Evolutionary conservation across 2,329 filamentous ascomycete genomes (phyloP), one percentile per base, ranked within the genome.

Genomic region (Alternaria tenuissima): DNA sequence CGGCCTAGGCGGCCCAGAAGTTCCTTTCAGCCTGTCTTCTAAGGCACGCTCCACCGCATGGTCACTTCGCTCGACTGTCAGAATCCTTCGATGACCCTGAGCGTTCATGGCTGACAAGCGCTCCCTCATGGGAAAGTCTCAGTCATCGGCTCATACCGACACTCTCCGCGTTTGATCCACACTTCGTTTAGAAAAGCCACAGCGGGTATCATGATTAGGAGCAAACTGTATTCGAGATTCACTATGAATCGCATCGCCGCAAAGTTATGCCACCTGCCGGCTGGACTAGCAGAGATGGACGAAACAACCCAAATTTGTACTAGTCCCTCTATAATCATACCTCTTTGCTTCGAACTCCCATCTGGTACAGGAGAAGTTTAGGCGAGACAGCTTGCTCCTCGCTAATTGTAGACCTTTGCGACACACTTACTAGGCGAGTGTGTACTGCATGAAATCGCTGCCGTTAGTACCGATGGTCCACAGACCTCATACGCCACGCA

Each of bases 401-500:
- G 62, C 61, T 63, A 62, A 59, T 61, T 54, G 59, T 57, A 65
- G 52, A 36, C 57, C 61, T 57, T 57, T 61, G 63, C 69, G 66
- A 63, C 55, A 65, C 61, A 62, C 39, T 62, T 63, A 64, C 52
- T 49, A 54, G 54, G 62, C 59, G 58, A 47, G 52, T 48, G 56
- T 41, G 56, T 61, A 53, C 57, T 66, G 64, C 62, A 69, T 74
- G 52, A 65, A 63, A 26, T 49, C 34, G 49, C 63, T 66, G 69
- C 71, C 67, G 71, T 64, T 63, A 63, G 63, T 64, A 51, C 72
- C 72, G 63, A 59, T 48, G 58, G 47, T 62, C 69, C 69, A 67
- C 62, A 70, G 56, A 63, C 70, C 67, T 72, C 71, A 74, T 58
- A 75, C 74, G 72, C 55, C 66, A 68, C 62, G 64, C 68, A 73